These are phyloP conservation scores for Acidiella bohemica DNA, from an alignment of 495 filamentous ascomycete genomes.

Conservation along the genomic window DNA sequence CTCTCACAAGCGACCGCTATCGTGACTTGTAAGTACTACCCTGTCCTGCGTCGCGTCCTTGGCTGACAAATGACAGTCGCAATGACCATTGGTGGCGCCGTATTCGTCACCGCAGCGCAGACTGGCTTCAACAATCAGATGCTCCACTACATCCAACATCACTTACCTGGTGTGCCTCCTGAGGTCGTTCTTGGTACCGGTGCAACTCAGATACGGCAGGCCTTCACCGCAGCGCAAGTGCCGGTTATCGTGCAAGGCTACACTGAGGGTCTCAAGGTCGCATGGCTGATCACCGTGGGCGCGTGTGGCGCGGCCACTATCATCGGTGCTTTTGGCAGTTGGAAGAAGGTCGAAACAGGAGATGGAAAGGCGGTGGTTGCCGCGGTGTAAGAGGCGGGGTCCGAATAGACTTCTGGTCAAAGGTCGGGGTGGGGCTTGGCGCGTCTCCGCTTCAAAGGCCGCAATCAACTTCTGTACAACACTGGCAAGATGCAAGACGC, in stretches of 20 bases:
- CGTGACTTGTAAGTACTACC: slow-evolving; percentile 9
- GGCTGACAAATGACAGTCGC: slow-evolving; percentile 17
- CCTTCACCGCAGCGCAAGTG: slow-evolving; percentile 34
- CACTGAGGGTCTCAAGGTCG: slow-evolving; percentile 41
- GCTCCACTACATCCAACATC: neutral
- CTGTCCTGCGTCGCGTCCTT: neutral
- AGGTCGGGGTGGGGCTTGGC: no score
- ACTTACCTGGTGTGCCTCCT: slow-evolving; percentile 26
- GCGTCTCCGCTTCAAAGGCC: no score
- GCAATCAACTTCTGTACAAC: no score
- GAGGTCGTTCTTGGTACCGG: slow-evolving; percentile 34
- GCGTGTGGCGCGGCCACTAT: neutral
- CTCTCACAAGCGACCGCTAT: slow-evolving; percentile 20
- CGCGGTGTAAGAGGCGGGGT: no score
- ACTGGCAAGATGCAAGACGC: no score
- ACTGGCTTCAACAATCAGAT: slow-evolving; percentile 21
- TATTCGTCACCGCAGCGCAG: slow-evolving; percentile 19
- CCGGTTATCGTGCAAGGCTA: slow-evolving; percentile 42
- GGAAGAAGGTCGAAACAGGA: neutral
- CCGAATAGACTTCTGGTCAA: no score
- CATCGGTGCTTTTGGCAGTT: neutral
- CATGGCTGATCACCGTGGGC: slow-evolving; percentile 32
- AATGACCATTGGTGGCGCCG: slow-evolving; percentile 20
- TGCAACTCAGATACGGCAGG: slow-evolving; percentile 37
- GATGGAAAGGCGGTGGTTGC: no score